A percentile compares a stretch with the other conserved stretches of the same genome.
These are phyloP conservation scores for Sugiyamaella mastotermitis DNA, from an alignment of 805 yeast genomes.

Conservation along the genomic window DNA sequence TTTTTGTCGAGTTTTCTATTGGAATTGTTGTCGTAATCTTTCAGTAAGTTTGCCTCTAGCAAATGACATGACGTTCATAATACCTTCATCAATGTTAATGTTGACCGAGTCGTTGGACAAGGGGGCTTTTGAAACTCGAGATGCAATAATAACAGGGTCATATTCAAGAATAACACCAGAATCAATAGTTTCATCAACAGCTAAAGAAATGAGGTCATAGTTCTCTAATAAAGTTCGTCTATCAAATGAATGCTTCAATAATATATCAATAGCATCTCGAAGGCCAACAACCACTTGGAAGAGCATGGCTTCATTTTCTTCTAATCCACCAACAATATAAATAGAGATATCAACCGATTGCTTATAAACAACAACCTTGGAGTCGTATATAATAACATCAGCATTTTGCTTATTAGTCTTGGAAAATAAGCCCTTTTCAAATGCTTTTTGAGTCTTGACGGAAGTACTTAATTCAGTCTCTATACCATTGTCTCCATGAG, in stretches of 20 bases:
- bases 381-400: constrained; percentile 75
- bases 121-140: constrained; percentile 88
- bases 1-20: constrained; percentile 9
- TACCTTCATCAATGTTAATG: constrained; percentile 36
- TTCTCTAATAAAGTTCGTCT: constrained; percentile 70
- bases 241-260: constrained; percentile 65
- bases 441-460: constrained; percentile 61
- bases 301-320: constrained; percentile 81
- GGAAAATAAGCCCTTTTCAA: constrained; percentile 63
- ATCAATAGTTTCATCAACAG: constrained; percentile 88
- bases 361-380: constrained; percentile 77
- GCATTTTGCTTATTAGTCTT: constrained; percentile 78
- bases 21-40: constrained; percentile 39
- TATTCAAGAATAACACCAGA: constrained; percentile 90
- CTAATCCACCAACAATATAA: constrained; percentile 63
- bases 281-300: constrained; percentile 72
- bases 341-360: constrained; percentile 72
- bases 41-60: constrained; percentile 69
- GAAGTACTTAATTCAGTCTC: constrained; percentile 33
- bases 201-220: constrained; percentile 79
- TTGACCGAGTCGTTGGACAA: constrained; percentile 48
- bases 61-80: constrained; percentile 80
- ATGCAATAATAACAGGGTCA: constrained; percentile 78
- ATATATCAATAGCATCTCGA: constrained; percentile 72
- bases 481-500: constrained; percentile 34